A percentile compares a stretch with the other conserved stretches of the same genome.
These are phyloP conservation scores for Teunomyces barrocoloradensis DNA, from an alignment of 805 yeast genomes.

Conservation along the genomic window DNA sequence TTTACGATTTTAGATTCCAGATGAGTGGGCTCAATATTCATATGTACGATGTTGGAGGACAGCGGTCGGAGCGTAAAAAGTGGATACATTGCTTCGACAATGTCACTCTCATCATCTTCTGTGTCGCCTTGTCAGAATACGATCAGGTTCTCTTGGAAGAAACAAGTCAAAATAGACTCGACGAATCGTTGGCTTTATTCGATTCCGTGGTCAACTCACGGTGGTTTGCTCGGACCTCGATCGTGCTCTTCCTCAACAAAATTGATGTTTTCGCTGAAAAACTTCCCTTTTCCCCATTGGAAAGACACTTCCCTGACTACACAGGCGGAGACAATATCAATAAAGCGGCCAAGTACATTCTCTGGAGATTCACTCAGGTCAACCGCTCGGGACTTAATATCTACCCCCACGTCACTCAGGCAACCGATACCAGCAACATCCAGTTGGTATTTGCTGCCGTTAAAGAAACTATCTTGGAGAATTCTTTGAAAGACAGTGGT, in stretches of 20 bases:
- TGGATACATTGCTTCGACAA: slow-evolving; percentile 98
- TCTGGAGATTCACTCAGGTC: slow-evolving; percentile 85
- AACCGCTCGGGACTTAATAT: slow-evolving; percentile 79
- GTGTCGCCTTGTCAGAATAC: slow-evolving; percentile 88
- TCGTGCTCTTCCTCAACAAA: slow-evolving; percentile 83
- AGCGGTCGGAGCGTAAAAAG: slow-evolving; percentile 90
- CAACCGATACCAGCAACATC: slow-evolving; percentile 89
- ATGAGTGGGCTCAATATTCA: slow-evolving; percentile 54
- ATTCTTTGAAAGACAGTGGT: slow-evolving; percentile 73
- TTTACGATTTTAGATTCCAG: slow-evolving; percentile 75
- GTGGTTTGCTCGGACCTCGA: slow-evolving; percentile 87
- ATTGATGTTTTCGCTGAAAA: slow-evolving; percentile 89
- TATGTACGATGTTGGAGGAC: slow-evolving; percentile 88
- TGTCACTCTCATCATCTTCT: slow-evolving; percentile 83
- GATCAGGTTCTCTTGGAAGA: slow-evolving; percentile 74
- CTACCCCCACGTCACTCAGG: slow-evolving; percentile 91
- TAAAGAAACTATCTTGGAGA: slow-evolving; percentile 75
- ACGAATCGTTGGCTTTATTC: slow-evolving; percentile 67
- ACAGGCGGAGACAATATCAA: slow-evolving; percentile 86
- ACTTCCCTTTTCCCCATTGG: slow-evolving; percentile 75
- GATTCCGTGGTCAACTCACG: slow-evolving; percentile 89
- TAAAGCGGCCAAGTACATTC: slow-evolving; percentile 86
- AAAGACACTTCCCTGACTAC: slow-evolving; percentile 83
- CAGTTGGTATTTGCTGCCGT: slow-evolving; percentile 83
- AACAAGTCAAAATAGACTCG: slow-evolving; percentile 25